Conservation (phyloP, 2,329 filamentous ascomycete genomes). For the Acrocalymma vagum region DNA sequence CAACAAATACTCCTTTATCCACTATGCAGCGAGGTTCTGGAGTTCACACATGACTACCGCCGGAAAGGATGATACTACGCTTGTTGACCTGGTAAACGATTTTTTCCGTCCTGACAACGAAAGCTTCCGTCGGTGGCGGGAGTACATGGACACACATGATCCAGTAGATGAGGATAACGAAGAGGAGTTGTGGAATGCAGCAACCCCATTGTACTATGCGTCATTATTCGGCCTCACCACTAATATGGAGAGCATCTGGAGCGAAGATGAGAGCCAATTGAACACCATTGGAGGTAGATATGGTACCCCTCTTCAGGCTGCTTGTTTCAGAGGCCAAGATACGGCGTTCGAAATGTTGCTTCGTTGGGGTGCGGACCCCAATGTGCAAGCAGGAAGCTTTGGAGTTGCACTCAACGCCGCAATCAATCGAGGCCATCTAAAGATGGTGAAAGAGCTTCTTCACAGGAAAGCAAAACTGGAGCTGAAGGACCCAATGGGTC, state of each 20-base stretch:
- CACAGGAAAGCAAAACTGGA: neutral
- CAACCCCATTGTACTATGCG: conserved; percentile 16
- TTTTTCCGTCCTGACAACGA: conserved; percentile 6
- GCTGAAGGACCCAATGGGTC: no score
- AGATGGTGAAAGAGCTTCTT: conserved; percentile 10
- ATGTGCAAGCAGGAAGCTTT: conserved; percentile 13
- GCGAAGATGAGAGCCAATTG: conserved; percentile 11
- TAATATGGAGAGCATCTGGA: conserved; percentile 8
- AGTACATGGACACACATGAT: conserved; percentile 3
- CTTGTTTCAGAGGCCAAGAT: conserved; percentile 8
- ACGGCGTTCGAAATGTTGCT: conserved; percentile 7
- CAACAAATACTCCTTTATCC: conserved; percentile 6
- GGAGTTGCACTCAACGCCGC: conserved; percentile 16
- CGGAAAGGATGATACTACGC: neutral
- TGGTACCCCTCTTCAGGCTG: conserved; percentile 13
- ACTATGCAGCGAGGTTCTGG: conserved; percentile 12
- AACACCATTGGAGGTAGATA: conserved; percentile 11
- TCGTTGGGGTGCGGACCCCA: conserved; percentile 12
- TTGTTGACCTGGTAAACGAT: conserved; percentile 2
- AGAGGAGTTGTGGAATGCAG: neutral
- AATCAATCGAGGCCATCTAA: conserved; percentile 3
- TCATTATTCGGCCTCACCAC: conserved; percentile 8
- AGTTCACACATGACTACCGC: conserved; percentile 4
- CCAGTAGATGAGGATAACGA: neutral
- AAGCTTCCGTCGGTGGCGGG: conserved; percentile 9